A percentile compares a stretch with the other conserved stretches of the same genome.
These are phyloP conservation scores for Kalmanozyma brasiliensis DNA, from an alignment of 1,284 basidiomycete genomes.

Conservation along the genomic window DNA sequence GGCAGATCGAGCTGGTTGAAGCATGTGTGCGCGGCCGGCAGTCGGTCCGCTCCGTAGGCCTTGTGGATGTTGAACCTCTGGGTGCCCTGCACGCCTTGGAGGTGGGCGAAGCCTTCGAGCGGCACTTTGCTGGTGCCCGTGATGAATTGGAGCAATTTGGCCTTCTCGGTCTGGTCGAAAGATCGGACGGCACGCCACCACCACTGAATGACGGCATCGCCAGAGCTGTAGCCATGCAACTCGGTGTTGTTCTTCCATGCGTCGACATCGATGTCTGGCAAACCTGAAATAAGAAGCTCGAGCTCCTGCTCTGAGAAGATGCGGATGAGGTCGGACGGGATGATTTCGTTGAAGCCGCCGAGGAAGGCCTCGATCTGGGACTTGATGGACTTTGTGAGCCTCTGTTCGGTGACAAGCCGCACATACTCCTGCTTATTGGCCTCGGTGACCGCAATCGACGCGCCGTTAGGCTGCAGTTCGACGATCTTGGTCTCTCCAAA, in stretches of 20 bases:
- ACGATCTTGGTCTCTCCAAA: conserved; percentile 65
- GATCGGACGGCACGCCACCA: conserved; percentile 99
- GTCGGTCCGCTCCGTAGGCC: conserved; percentile 85
- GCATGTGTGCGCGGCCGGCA: conserved; percentile 91
- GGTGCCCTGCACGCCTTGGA: conserved; percentile 92
- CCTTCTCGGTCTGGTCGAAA: conserved; percentile 94
- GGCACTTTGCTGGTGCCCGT: conserved; percentile 92
- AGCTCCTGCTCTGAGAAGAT: conserved; percentile 97
- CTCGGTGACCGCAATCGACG: conserved; percentile 70
- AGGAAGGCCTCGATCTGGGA: conserved; percentile 78
- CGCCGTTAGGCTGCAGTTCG: conserved; percentile 63
- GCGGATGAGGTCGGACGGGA: conserved; percentile 73
- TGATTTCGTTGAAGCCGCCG: conserved; percentile 93
- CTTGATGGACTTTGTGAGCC: conserved; percentile 87
- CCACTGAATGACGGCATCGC: conserved; percentile 94
- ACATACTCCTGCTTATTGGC: conserved; percentile 98
- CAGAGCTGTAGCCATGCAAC: conserved; percentile 79
- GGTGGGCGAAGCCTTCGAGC: conserved; percentile 87
- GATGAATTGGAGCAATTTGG: conserved; percentile 88
- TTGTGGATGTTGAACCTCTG: conserved; percentile 97
- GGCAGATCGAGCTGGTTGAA: conserved; percentile 69
- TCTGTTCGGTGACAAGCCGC: conserved; percentile 87
- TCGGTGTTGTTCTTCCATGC: conserved; percentile 96
- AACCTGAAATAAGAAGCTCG: conserved; percentile 95
- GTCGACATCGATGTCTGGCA: conserved; percentile 98